These are phyloP conservation scores for Neofusicoccum cordaticola DNA, from an alignment of 2,329 filamentous ascomycete species.

Conservation along the genomic window DNA sequence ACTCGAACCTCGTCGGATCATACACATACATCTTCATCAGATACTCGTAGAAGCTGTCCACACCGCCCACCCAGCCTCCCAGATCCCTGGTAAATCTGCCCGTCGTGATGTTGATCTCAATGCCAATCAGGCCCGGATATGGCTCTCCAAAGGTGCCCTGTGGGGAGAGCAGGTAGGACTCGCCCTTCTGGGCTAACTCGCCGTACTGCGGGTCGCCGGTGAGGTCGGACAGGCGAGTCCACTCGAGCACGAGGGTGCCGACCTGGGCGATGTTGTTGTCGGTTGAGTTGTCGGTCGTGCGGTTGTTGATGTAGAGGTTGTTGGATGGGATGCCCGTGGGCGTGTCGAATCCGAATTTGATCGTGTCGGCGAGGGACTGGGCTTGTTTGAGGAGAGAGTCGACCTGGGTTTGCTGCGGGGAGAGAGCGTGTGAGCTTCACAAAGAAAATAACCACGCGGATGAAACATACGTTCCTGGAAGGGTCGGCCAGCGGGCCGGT, in stretches of 20 bases:
- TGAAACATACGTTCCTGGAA: conserved; percentile 26
- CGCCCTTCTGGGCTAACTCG: conserved; percentile 62
- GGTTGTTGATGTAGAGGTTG: conserved; percentile 58
- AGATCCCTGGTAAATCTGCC: conserved; percentile 64
- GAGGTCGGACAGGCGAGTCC: conserved; percentile 75
- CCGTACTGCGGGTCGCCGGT: conserved; percentile 67
- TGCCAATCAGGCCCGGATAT: conserved; percentile 74
- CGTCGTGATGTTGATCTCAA: conserved; percentile 60
- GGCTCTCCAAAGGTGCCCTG: conserved; percentile 62
- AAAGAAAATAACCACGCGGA: too few relatives aligned
- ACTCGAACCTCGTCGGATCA: conserved; percentile 60
- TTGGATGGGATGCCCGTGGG: conserved; percentile 73
- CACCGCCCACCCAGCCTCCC: conserved; percentile 75
- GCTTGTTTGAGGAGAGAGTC: conserved; percentile 65
- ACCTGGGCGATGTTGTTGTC: conserved; percentile 73
- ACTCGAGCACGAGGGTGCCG: conserved; percentile 79
- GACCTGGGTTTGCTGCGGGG: conserved; percentile 58
- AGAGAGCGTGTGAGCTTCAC: background rate
- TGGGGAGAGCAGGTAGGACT: conserved; percentile 68
- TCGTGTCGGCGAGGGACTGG: conserved; percentile 64
- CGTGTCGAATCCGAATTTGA: conserved; percentile 77
- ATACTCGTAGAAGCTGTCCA: conserved; percentile 85
- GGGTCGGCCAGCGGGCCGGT: conserved; percentile 61
- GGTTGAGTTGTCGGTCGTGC: conserved; percentile 46
- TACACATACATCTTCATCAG: conserved; percentile 90